Evolutionary conservation across 164 flowering plant genomes (phyloP).

Genomic region (Cinnamomum chago): DNA sequence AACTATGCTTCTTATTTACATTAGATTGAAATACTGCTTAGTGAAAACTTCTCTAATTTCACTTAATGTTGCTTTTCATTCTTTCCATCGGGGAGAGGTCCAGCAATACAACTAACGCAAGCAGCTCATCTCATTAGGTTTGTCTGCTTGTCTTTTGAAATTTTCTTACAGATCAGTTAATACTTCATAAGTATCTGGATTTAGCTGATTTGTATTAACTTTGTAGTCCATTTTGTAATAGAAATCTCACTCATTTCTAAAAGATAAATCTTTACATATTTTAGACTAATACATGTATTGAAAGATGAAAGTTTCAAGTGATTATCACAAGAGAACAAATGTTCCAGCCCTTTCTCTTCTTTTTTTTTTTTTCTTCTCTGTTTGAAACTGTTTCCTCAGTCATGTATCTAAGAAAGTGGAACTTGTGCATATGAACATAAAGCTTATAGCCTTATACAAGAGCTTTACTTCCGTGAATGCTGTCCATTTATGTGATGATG

Average conservation of each 20-base stretch:
- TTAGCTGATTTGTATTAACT: background rate
- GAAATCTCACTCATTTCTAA: too few species aligned
- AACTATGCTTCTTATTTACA: background rate
- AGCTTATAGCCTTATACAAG: too few species aligned
- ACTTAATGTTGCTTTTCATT: background rate
- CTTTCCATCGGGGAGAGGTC: constrained; percentile 23
- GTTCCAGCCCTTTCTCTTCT: background rate
- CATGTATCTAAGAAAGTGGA: background rate
- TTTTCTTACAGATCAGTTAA: background rate
- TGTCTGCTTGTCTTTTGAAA: background rate
- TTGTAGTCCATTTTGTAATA: background rate
- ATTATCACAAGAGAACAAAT: background rate
- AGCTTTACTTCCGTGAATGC: too few species aligned
- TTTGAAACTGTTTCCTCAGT: background rate
- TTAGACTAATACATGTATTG: background rate
- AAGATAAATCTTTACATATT: too few species aligned
- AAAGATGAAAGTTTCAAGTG: background rate
- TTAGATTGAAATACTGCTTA: too few species aligned
- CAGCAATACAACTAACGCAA: background rate
- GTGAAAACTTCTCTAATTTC: too few species aligned
- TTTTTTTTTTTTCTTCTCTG: background rate
- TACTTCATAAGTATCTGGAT: background rate
- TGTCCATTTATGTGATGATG: too few species aligned
- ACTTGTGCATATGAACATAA: background rate
- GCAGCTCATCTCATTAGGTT: background rate